Evolutionary conservation across 176 grass and related monocot species (phyloP).

Genomic region (Carex littledalei): DNA sequence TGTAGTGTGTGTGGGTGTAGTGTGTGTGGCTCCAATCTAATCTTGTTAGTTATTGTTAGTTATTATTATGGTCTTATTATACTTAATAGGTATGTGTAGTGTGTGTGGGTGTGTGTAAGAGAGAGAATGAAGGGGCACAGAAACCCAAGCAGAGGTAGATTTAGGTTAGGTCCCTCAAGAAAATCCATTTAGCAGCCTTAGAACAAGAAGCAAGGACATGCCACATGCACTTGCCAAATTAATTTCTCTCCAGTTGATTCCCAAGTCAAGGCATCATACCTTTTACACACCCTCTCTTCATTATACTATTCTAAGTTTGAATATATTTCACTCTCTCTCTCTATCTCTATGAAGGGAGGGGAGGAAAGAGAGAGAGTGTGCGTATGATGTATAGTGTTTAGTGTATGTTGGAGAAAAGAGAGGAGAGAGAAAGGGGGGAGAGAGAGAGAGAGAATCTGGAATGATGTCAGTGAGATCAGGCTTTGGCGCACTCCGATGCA

Average conservation of each 20-base stretch:
- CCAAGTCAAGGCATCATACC: not conserved
- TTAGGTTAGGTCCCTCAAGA: slow-evolving; percentile 12
- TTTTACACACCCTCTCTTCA: too few relatives aligned
- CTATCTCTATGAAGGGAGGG: not conserved
- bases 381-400: not conserved
- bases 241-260: slow-evolving; percentile 7
- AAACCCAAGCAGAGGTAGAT: slow-evolving; percentile 13
- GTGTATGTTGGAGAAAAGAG: not conserved
- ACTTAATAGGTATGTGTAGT: not conserved
- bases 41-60: not conserved
- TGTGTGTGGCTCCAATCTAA: not conserved
- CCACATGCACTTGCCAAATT: slow-evolving; percentile 16
- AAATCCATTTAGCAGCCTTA: slow-evolving; percentile 30
- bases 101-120: slow-evolving; percentile 5
- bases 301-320: slow-evolving; percentile 1
- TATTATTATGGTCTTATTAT: not conserved
- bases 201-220: slow-evolving; percentile 15
- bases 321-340: not conserved
- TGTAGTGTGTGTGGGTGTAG: not conserved
- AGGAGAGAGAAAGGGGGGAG: not conserved
- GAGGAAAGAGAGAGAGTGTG: not conserved
- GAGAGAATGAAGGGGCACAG: slow-evolving; percentile 22
- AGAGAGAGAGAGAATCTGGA: slow-evolving; percentile 30
- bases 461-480: slow-evolving; percentile 65
- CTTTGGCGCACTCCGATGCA: slow-evolving; percentile 91